Evolutionary conservation across 1,284 basidiomycete species (phyloP).

Genomic region (Ustilago hordei): DNA sequence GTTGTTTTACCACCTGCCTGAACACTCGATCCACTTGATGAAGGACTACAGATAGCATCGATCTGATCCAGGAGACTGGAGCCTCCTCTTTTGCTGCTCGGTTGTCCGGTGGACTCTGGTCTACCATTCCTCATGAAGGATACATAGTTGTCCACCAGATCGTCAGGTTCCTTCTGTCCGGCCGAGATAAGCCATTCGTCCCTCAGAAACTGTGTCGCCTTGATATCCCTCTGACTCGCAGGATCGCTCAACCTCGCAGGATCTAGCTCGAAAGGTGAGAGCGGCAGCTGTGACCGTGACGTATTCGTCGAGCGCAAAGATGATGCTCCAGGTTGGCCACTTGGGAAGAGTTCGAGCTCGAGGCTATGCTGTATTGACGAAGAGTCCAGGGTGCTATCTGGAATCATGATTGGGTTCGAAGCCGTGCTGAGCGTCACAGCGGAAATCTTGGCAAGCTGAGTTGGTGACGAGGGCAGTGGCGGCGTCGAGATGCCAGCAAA

Average conservation of each 20-base stretch:
- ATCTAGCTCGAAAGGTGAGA: constrained; percentile 26
- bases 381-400: constrained; percentile 10
- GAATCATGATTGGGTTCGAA: constrained; percentile 16
- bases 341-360: constrained; percentile 37
- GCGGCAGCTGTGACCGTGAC: background rate
- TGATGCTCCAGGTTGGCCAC: background rate
- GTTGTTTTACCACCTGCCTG: background rate
- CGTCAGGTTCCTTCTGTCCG: constrained; percentile 30
- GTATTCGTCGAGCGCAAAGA: constrained; percentile 6
- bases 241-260: constrained; percentile 17
- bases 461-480: background rate
- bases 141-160: constrained; percentile 20
- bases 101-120: background rate
- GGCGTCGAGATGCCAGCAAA: constrained; percentile 32
- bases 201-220: constrained; percentile 23
- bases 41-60: constrained; percentile 32
- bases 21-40: constrained; percentile 14
- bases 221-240: constrained; percentile 19
- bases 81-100: constrained; percentile 8
- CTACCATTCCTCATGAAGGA: background rate
- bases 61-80: constrained; percentile 38
- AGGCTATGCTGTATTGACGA: constrained; percentile 11
- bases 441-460: background rate
- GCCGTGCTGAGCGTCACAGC: background rate
- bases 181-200: constrained; percentile 40